Evolutionary conservation across 163 green algal species (phyloP).

Genomic region (Scenedesmus sp.): DNA sequence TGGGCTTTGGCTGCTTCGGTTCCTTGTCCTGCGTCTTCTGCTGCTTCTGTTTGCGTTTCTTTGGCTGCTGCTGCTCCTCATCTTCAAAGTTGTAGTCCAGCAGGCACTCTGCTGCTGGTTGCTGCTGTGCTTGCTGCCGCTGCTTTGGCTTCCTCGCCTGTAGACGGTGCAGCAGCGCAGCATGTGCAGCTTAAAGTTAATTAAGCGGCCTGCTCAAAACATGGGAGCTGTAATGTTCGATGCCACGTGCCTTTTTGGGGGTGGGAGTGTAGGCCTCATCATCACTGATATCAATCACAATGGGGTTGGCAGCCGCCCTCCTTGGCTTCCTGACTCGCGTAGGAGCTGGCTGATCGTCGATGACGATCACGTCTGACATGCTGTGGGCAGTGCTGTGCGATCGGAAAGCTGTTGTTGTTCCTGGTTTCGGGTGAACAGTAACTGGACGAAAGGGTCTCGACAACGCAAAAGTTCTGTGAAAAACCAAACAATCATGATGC

Average conservation of each 20-base stretch:
- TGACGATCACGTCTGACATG: constrained; percentile 21
- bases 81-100: neutral
- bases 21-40: neutral
- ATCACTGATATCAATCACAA: constrained; percentile 5
- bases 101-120: neutral
- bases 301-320: neutral
- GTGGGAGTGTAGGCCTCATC: neutral
- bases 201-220: neutral
- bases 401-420: neutral
- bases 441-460: neutral
- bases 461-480: neutral
- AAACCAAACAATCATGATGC: neutral
- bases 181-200: neutral
- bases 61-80: neutral
- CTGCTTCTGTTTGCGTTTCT: neutral
- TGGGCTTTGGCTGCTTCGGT: neutral
- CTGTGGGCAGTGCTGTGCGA: neutral
- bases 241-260: neutral
- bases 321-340: neutral
- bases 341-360: neutral
- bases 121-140: neutral
- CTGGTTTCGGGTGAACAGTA: neutral
- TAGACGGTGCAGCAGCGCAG: neutral
- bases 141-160: neutral
- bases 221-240: neutral